phyloP scores from a whole-genome alignment of 768 basidiomycete genomes.

The Xerocomellus chrysenteron region DNA sequence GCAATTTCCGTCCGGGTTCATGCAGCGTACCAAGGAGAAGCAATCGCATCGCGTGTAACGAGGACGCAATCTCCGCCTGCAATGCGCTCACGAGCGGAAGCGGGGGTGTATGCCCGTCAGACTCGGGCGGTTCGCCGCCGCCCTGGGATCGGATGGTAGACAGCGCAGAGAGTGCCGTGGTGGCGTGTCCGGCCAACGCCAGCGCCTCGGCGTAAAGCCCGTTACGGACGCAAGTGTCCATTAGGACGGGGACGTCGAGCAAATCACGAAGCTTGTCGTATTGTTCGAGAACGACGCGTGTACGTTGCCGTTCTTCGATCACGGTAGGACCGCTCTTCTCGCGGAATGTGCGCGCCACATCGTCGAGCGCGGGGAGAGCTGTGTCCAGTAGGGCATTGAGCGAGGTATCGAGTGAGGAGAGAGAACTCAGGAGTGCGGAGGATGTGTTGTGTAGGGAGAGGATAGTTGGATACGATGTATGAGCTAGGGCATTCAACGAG shows the following conservation, averaged over 20 bases:
- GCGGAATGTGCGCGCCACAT: conserved; percentile 68
- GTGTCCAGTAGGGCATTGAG: conserved; percentile 63
- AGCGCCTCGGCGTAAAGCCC: conserved; percentile 92
- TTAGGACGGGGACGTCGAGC: conserved; percentile 85
- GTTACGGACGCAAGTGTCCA: conserved; percentile 91
- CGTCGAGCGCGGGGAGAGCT: conserved; percentile 76
- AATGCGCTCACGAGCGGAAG: conserved; percentile 46
- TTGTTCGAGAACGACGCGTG: conserved; percentile 86
- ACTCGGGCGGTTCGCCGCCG: conserved; percentile 37
- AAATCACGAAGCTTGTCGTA: conserved; percentile 92
- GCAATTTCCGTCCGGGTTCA: conserved; percentile 81
- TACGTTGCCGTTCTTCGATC: conserved; percentile 72
- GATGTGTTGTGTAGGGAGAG: conserved; percentile 84
- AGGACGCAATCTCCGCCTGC: conserved; percentile 64
- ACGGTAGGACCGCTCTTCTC: conserved; percentile 65
- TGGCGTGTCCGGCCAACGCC: conserved; percentile 74
- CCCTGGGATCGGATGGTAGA: conserved; percentile 37
- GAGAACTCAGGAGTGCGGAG: conserved; percentile 66
- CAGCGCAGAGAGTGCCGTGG: conserved; percentile 42
- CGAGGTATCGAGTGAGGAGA: conserved; percentile 72
- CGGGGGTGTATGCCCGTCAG: conserved; percentile 37
- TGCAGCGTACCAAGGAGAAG: conserved; percentile 77
- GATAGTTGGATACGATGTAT: conserved; percentile 89
- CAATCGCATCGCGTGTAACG: conserved; percentile 64
- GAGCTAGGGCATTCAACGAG: conserved; percentile 85